These are phyloP conservation scores for Kwoniella mangroviensis DNA, from an alignment of 768 basidiomycete species.

Conservation along the genomic window DNA sequence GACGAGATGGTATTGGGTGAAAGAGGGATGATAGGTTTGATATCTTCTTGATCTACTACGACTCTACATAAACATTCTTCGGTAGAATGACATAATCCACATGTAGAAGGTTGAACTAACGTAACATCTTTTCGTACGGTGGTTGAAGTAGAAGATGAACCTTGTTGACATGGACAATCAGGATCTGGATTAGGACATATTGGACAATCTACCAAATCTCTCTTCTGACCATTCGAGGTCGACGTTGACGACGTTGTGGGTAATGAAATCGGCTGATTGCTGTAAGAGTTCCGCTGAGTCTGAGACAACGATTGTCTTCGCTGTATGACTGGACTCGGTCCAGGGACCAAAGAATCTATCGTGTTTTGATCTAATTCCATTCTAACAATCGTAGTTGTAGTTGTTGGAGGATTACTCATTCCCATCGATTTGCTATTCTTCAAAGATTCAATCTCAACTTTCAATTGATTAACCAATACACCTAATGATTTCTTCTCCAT, in stretches of 20 bases:
- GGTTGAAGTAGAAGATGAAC: slow-evolving; percentile 1
- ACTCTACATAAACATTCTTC: slow-evolving; percentile 48
- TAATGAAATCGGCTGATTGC: neutral
- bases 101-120: slow-evolving; percentile 20
- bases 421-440: slow-evolving; percentile 12
- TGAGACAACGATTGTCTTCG: slow-evolving; percentile 13
- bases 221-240: neutral
- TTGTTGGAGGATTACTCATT: neutral
- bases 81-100: slow-evolving; percentile 44
- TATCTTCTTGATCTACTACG: slow-evolving; percentile 23
- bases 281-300: too few relatives aligned
- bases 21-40: slow-evolving; percentile 22
- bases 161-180: slow-evolving; percentile 50
- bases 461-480: slow-evolving; percentile 12
- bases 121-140: slow-evolving; percentile 19
- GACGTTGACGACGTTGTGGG: slow-evolving; percentile 6
- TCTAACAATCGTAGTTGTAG: slow-evolving; percentile 22
- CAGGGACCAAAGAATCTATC: slow-evolving; percentile 22
- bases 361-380: slow-evolving; percentile 26
- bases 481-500: slow-evolving; percentile 16
- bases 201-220: slow-evolving; percentile 38
- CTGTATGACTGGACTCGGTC: slow-evolving; percentile 11
- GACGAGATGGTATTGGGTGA: slow-evolving; percentile 16
- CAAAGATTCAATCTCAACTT: slow-evolving; percentile 9
- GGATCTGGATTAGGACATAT: slow-evolving; percentile 54